Evolutionary conservation across 495 filamentous ascomycete species (phyloP).

Genomic region (Evernia prunastri): DNA sequence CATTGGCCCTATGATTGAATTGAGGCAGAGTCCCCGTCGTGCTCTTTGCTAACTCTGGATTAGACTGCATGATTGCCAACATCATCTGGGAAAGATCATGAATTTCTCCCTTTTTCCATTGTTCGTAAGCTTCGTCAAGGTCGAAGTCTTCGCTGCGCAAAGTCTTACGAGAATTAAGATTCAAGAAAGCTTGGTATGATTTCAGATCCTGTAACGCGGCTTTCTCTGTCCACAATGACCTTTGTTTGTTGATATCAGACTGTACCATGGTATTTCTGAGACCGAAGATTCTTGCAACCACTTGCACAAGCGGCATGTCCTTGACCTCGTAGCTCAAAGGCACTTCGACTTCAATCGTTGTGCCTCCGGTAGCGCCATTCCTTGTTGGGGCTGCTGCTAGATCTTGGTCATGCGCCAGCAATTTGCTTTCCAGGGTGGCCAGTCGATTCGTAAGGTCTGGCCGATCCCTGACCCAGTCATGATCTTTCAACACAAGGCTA

Average conservation of each 20-base stretch:
- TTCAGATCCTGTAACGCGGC: slow-evolving; percentile 88
- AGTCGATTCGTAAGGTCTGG: slow-evolving; percentile 76
- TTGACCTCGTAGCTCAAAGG: slow-evolving; percentile 86
- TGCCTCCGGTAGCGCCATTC: slow-evolving; percentile 50
- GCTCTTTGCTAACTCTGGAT: slow-evolving; percentile 76
- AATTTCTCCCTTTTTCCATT: slow-evolving; percentile 80
- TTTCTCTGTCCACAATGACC: slow-evolving; percentile 79
- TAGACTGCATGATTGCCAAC: slow-evolving; percentile 76
- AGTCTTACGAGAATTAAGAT: slow-evolving; percentile 69
- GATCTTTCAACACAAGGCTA: slow-evolving; percentile 66
- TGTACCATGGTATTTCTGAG: slow-evolving; percentile 70
- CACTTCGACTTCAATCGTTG: slow-evolving; percentile 67
- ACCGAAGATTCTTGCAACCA: slow-evolving; percentile 78
- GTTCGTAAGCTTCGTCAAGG: slow-evolving; percentile 78
- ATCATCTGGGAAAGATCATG: slow-evolving; percentile 88
- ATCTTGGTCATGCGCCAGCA: slow-evolving; percentile 92
- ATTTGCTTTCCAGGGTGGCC: slow-evolving; percentile 80
- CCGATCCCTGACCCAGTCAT: slow-evolving; percentile 71
- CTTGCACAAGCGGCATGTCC: slow-evolving; percentile 91
- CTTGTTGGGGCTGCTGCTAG: slow-evolving; percentile 51
- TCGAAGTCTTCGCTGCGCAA: slow-evolving; percentile 83
- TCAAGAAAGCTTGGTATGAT: slow-evolving; percentile 81
- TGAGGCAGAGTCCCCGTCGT: slow-evolving; percentile 47
- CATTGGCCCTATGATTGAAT: slow-evolving; percentile 40
- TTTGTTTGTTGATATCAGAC: slow-evolving; percentile 75